These are phyloP conservation scores for Pythium biforme DNA, from an alignment of 352 stramenopile genomes.

Conservation along the genomic window DNA sequence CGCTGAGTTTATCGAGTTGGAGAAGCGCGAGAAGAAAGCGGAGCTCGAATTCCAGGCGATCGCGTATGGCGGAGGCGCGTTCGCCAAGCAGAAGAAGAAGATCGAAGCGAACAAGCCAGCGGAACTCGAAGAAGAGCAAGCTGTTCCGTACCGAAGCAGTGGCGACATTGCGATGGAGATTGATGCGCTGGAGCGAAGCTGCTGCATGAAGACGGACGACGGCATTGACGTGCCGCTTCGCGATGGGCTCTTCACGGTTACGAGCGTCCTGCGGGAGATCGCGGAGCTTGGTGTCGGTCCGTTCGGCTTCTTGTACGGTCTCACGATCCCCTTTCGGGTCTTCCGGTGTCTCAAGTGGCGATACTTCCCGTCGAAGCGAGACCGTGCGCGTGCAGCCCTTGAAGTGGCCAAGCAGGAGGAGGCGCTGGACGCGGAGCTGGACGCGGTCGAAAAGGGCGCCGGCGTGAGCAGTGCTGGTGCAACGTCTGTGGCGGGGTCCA, in stretches of 20 bases:
- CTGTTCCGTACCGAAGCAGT: slow-evolving; percentile 30
- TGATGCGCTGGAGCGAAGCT: slow-evolving; percentile 60
- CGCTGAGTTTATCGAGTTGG: slow-evolving; percentile 73
- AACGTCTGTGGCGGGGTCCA: too few relatives aligned
- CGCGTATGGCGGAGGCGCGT: slow-evolving; percentile 62
- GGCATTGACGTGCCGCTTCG: slow-evolving; percentile 36
- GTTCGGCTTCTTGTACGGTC: slow-evolving; percentile 64
- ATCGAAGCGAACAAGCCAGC: slow-evolving; percentile 14
- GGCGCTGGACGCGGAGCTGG: slow-evolving; percentile 19
- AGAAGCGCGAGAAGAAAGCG: slow-evolving; percentile 64
- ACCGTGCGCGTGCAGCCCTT: slow-evolving; percentile 19
- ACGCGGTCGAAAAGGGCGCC: slow-evolving; percentile 20
- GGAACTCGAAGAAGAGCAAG: slow-evolving; percentile 7
- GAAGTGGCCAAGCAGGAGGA: slow-evolving; percentile 20
- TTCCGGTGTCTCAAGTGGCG: slow-evolving; percentile 46
- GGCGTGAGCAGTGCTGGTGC: not conserved
- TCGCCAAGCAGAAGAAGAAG: slow-evolving; percentile 50
- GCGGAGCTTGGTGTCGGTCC: slow-evolving; percentile 47
- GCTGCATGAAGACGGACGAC: slow-evolving; percentile 28
- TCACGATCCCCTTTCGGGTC: slow-evolving; percentile 50
- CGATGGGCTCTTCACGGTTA: slow-evolving; percentile 48
- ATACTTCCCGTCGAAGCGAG: slow-evolving; percentile 43
- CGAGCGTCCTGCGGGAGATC: slow-evolving; percentile 39
- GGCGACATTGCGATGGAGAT: slow-evolving; percentile 69
- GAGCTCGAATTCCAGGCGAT: slow-evolving; percentile 86